Percentiles rank a stretch among this genome's conserved stretches.
These are phyloP conservation scores for Tuber borchii DNA, from an alignment of 495 filamentous ascomycete genomes.

Conservation along the genomic window DNA sequence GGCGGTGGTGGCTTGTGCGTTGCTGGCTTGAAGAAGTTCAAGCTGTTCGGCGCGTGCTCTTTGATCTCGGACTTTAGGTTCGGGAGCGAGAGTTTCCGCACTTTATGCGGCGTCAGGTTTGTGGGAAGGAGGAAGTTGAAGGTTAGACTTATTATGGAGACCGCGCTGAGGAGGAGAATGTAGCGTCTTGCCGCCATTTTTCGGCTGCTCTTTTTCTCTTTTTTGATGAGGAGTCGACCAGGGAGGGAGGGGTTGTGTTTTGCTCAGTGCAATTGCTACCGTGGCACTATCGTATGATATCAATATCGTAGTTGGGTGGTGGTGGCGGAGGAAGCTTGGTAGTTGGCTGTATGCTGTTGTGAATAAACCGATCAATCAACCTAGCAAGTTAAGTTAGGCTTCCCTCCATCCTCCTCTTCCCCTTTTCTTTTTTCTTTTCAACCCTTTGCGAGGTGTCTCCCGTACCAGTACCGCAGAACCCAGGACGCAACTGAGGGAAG, in stretches of 20 bases:
- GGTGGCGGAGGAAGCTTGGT: neutral
- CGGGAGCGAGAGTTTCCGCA: slow-evolving; percentile 1
- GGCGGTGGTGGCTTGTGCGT: slow-evolving; percentile 69
- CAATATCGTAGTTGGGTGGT: neutral
- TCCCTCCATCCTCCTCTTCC: too few species aligned
- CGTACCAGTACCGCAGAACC: too few species aligned
- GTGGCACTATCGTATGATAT: neutral
- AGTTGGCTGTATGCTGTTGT: neutral
- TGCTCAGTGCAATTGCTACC: neutral
- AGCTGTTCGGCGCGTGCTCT: neutral
- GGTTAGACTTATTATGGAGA: neutral
- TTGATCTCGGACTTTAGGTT: slow-evolving; percentile 43
- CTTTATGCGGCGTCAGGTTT: neutral
- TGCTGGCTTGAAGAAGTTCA: slow-evolving; percentile 58
- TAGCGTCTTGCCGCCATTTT: slow-evolving; percentile 1
- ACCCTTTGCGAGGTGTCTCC: too few species aligned
- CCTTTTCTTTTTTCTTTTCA: neutral
- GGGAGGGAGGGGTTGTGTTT: neutral
- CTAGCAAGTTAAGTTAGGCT: neutral
- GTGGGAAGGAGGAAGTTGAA: neutral
- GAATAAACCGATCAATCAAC: neutral
- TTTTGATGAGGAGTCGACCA: neutral
- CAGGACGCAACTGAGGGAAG: too few species aligned
- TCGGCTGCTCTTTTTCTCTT: neutral
- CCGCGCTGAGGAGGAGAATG: neutral